Percentiles rank a stretch among this genome's conserved stretches.
phyloP scores from a whole-genome alignment of 2,329 filamentous ascomycete genomes.

The Tolypocladium amazonense region DNA sequence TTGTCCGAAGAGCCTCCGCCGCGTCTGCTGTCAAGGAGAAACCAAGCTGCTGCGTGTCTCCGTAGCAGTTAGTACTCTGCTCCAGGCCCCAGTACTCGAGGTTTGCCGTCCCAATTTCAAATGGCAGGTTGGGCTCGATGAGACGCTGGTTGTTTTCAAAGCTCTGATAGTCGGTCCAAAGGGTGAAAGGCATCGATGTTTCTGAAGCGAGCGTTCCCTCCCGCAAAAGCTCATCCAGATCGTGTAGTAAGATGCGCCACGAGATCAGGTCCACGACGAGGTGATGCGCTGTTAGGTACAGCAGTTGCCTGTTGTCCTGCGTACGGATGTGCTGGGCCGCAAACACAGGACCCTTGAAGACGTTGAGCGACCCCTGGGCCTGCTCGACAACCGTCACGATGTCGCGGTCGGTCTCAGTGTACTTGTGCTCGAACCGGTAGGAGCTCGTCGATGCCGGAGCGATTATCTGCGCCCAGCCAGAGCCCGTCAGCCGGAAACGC shows the following conservation, averaged over 20 bases:
- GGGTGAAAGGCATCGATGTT: constrained; percentile 34
- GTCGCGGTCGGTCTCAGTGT: constrained; percentile 28
- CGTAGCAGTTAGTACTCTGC: constrained; percentile 30
- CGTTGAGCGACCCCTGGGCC: constrained; percentile 33
- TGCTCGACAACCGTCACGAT: constrained; percentile 27
- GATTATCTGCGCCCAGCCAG: constrained; percentile 36
- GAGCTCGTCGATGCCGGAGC: constrained; percentile 27
- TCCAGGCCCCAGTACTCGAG: constrained; percentile 36
- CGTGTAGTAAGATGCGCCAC: constrained; percentile 38
- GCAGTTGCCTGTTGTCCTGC: constrained; percentile 30
- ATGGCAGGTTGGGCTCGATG: constrained; percentile 23
- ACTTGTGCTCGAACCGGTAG: constrained; percentile 32
- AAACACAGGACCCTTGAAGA: constrained; percentile 40
- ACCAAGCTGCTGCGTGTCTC: constrained; percentile 26
- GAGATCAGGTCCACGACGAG: constrained; percentile 40
- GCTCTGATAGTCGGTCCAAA: constrained; percentile 37
- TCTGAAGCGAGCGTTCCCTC: constrained; percentile 32
- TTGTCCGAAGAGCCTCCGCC: constrained; percentile 29
- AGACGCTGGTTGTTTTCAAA: constrained; percentile 21
- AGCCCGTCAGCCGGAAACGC: constrained; percentile 26
- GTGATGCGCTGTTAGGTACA: constrained; percentile 41
- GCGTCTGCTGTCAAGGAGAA: constrained; percentile 33
- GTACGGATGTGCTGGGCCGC: constrained; percentile 36
- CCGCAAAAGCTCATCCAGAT: constrained; percentile 37
- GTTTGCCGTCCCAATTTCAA: constrained; percentile 26